Base-by-base conservation (phyloP, 176 grass and related monocot genomes). In the Juncus effusus region DNA sequence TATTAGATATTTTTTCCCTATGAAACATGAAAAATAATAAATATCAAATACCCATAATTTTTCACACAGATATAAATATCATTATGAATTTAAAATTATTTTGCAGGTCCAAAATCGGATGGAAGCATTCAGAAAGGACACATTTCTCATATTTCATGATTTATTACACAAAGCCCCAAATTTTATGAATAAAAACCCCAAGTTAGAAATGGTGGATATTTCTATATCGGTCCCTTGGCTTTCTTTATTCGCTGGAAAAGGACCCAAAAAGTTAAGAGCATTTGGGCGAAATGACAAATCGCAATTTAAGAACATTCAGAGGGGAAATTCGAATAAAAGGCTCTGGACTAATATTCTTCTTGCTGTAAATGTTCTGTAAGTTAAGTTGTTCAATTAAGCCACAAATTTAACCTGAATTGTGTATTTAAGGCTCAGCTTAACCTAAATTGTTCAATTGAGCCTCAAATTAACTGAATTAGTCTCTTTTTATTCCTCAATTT, bases 281-380 rank as follows among this genome's bases (percentile, higher is more conserved):
- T 86, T 78, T 59, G 19, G 79, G 2, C 12, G 76, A 56, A 80
- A 61, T 0, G 64, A 77, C 10, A 90, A 73, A 59, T 6, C 67
- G 61, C 13, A 38, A 9, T 62, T 62, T n/a, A 79, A 73, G 50
- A 63, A 58, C 51, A 63, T 78, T 59, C 74, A 64, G 62, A 72
- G 82, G 52, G 72, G 74, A 11, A 63, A 51, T 53, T 80, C 68
- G 0, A 89, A 80, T 55, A 79, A 74, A 78, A 95, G 90, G 80
- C 44, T 89, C 40, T 95, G 90, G 90, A 95, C 90, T 45, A 87
- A 95, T 81, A 70, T 83, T 64, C 82, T 95, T 56, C 85, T 89
- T 14, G 73, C 55, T 59, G 61, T 87, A 63, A 95, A 95, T 73
- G 45, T 89, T 44, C 38, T 95, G 90, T 95, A 65, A 78, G 85